Evolutionary conservation across 83 land plant species (phyloP), one percentile per base, ranked within the genome.

Genomic region (Picea engelmannii): DNA sequence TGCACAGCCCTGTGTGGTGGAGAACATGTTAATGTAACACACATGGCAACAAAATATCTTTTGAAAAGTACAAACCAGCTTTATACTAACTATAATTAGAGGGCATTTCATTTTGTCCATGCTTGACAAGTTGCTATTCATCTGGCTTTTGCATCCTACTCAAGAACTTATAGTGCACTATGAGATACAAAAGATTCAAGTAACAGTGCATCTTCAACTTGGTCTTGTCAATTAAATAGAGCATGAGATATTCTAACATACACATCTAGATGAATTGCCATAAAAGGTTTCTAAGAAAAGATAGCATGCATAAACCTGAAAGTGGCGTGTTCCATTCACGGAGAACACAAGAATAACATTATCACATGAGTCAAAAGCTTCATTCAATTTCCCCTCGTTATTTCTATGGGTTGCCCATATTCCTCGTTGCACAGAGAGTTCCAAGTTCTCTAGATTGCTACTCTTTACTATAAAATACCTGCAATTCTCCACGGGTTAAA

Each of bases 1-100:
- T 78, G 89, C 89, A 84, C 89, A 87, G 27, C 89, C 89, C 89
- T 86, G 44, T 31, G 21, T 7, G 21, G 52, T 31, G 13, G 7
- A 6, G 38, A 35, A 35, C 24, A 31, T 75, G 78, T 75, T 8
- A 24, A 31, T 20, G 18, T 23, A 31, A 31, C 78, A 31, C 78
- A 23, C 24, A 31, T 31, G 21, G 78, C 24, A 23, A 42, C 20
- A 75, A 75, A 20, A 42, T 25, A 78, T 78, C 52, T 49, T 49
- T 49, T 49, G 11, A 49, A 9, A 49, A 49, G 52, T 49, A 49
- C 8, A 49, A 49, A 49, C 10, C 10, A 49, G 52, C 52, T 42
- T 42, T 42, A 42, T 42, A 42, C 44, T 4, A 42, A 42, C 44
- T 49, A 49, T 49, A 49, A 49, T 49, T 49, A 49, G 52, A 49